Base-by-base conservation (phyloP, 1,284 basidiomycete species). In the Pterula multifida region DNA sequence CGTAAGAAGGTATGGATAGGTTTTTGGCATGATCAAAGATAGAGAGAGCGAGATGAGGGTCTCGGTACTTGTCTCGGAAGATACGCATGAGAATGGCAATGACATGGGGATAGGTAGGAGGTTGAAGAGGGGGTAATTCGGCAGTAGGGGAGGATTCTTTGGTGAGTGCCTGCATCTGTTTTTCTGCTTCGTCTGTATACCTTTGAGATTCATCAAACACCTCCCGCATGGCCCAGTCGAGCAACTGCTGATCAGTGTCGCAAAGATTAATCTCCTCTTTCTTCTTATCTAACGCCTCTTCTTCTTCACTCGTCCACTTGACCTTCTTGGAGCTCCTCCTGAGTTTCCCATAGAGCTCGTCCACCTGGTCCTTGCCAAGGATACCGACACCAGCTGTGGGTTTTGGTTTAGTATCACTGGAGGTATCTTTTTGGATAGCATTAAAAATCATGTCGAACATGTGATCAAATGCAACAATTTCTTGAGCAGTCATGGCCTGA, bases 21-120 rank as follows among this genome's bases (percentile, higher is more conserved):
- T 75, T 73, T 45, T 79, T 76, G 0, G 88, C 85, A 61, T 90
- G 74, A 49, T 84, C 73, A 67, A 93, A 94, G 28, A 93, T 73
- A 17, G 85, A 76, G n/a, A 94, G 73, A 1, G 90, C 79, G 44
- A 91, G 76, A 60, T 92, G 76, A 1, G 90, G 89, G 55, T 90
- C 81, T 25, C 67, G 65, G 63, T 86, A 91, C 48, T 78, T 82
- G 56, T 81, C 80, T 12, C 89, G 78, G 61, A 91, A 85, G 3
- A 77, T 72, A 23, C 68, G 70, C 75, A 94, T 88, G 47, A 91
- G 75, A 26, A 75, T 71, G 1, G 85, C 80, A 51, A 93, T 71
- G 25, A 90, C 67, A 55, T 81, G 72, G 0, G 87, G 81, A 60
- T 92, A 93, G n/a, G 78, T 69, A 0, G 74, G 70, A 2, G 75